Evolutionary conservation across 2,329 filamentous ascomycete genomes (phyloP).

Genomic region (Trichoderma lentiforme): DNA sequence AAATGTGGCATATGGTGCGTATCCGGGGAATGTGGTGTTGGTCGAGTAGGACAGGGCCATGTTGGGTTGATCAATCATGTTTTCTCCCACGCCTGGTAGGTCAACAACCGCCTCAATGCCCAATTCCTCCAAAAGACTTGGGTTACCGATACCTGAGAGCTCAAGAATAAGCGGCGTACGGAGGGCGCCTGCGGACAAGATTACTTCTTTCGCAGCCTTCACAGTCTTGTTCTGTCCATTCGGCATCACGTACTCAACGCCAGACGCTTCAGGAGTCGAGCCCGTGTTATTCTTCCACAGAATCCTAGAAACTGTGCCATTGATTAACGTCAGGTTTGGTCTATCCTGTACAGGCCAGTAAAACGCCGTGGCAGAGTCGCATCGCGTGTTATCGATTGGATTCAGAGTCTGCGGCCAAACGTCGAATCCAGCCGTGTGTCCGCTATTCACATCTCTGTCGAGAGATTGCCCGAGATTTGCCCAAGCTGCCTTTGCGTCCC

Average conservation of each 20-base stretch:
- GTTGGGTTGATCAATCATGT: constrained; percentile 45
- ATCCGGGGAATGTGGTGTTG: constrained; percentile 24
- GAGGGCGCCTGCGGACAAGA: constrained; percentile 20
- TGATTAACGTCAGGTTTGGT: constrained; percentile 39
- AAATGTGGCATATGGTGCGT: constrained; percentile 35
- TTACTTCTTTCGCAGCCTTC: constrained; percentile 39
- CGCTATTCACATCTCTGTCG: constrained; percentile 39
- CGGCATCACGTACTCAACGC: constrained; percentile 36
- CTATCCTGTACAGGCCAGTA: constrained; percentile 35
- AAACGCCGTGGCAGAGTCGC: constrained; percentile 42
- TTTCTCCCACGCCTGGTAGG: constrained; percentile 38
- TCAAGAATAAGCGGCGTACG: constrained; percentile 29
- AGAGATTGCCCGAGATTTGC: constrained; percentile 30
- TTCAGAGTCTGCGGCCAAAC: constrained; percentile 41
- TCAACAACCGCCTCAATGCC: constrained; percentile 34
- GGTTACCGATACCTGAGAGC: constrained; percentile 34
- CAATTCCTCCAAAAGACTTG: constrained; percentile 29
- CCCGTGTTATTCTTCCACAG: constrained; percentile 26
- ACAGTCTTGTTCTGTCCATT: constrained; percentile 32
- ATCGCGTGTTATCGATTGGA: constrained; percentile 34
- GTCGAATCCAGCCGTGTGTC: constrained; percentile 37
- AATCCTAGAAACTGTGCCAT: constrained; percentile 35
- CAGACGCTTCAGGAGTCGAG: constrained; percentile 26
- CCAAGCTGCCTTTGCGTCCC: constrained; percentile 32
- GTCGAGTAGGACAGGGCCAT: constrained; percentile 26